Evolutionary conservation across 1,139 yeast genomes (phyloP).

Genomic region (Kazachstania sp.): DNA sequence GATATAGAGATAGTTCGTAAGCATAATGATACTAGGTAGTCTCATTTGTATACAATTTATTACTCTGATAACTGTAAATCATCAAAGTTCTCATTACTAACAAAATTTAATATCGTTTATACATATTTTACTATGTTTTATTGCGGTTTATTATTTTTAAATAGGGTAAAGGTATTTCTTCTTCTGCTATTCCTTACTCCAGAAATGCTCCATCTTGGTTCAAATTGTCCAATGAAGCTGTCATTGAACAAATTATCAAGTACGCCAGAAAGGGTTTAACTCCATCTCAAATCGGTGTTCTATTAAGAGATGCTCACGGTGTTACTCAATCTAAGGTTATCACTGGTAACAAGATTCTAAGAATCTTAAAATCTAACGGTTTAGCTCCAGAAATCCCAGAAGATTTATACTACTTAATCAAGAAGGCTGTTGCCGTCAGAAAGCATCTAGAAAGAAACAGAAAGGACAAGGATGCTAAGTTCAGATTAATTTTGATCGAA

Average conservation of each 20-base stretch:
- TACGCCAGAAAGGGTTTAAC: constrained; percentile 99
- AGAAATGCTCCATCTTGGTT: constrained; percentile 99
- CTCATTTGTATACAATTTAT: constrained; percentile 6
- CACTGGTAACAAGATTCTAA: constrained; percentile 99
- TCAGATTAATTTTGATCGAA: constrained; percentile 99
- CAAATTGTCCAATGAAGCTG: constrained; percentile 92
- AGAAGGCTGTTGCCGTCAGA: constrained; percentile 99
- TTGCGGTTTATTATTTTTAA: constrained; percentile 7
- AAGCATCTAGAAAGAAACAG: constrained; percentile 99
- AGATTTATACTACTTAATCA: constrained; percentile 97
- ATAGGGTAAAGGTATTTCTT: constrained; percentile 98
- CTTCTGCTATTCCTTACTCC: constrained; percentile 99
- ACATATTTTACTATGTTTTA: not conserved
- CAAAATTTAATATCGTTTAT: constrained; percentile 16
- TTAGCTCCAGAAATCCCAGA: constrained; percentile 99
- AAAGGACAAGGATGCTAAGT: constrained; percentile 99
- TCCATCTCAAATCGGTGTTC: constrained; percentile 99
- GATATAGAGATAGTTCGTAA: constrained; percentile 1
- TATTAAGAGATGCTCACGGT: constrained; percentile 99
- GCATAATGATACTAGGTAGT: constrained; percentile 6
- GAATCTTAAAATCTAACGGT: constrained; percentile 99
- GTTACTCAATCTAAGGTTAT: constrained; percentile 95
- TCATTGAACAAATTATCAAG: constrained; percentile 97
- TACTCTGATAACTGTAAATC: not conserved
- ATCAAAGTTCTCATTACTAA: constrained; percentile 20